These are phyloP conservation scores for Schoenoplectus triqueter DNA, from an alignment of 202 grass and related monocot species.

Conservation along the genomic window DNA sequence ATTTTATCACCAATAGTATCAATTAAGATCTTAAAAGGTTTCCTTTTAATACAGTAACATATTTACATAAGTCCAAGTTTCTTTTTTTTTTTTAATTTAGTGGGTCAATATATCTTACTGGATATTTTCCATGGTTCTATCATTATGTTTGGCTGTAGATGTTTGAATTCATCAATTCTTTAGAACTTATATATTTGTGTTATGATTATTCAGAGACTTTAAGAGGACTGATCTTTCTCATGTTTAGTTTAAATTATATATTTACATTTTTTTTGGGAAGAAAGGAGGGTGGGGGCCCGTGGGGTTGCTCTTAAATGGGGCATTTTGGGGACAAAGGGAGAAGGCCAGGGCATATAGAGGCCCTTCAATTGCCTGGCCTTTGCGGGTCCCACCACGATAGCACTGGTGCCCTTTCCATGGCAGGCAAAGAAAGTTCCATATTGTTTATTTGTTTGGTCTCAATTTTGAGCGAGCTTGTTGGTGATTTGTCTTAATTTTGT, in stretches of 20 bases:
- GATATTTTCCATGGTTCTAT: background rate
- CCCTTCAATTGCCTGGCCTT: constrained; percentile 16
- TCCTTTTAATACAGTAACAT: background rate
- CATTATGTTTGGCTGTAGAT: background rate
- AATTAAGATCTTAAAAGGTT: background rate
- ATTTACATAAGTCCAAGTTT: background rate
- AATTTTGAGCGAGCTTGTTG: constrained; percentile 8
- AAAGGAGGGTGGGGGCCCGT: background rate
- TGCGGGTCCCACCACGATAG: constrained; percentile 35
- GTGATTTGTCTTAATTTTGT: constrained; percentile 22
- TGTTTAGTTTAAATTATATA: background rate
- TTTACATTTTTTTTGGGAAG: background rate
- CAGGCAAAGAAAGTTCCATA: constrained; percentile 36
- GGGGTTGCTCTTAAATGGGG: constrained; percentile 15
- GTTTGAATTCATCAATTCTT: background rate
- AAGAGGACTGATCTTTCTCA: background rate
- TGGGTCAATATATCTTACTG: background rate
- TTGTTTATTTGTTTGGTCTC: constrained; percentile 39
- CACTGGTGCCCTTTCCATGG: constrained; percentile 34
- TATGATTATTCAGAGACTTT: constrained; percentile 11
- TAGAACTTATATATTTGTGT: background rate
- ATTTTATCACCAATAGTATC: background rate
- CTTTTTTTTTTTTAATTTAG: background rate
- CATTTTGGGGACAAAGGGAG: constrained; percentile 25
- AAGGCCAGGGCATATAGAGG: background rate